Percentiles rank a stretch among this genome's conserved stretches.
These are phyloP conservation scores for Naumovozyma castellii DNA, from an alignment of 805 yeast genomes.

Conservation along the genomic window DNA sequence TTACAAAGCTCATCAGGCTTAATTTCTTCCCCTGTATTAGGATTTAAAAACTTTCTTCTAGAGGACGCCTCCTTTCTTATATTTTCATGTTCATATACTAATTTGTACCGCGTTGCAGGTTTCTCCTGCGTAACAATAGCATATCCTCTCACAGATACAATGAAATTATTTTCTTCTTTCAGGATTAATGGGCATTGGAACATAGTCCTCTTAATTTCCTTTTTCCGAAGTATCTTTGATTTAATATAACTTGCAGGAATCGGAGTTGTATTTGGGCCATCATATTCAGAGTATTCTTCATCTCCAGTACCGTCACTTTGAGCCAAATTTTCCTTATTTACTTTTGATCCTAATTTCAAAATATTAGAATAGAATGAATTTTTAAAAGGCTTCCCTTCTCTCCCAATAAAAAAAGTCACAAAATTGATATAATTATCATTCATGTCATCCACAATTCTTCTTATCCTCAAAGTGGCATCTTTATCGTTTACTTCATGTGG, in stretches of 20 bases:
- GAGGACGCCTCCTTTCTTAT: conserved; percentile 43
- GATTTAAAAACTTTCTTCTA: conserved; percentile 33
- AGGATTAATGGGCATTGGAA: conserved; percentile 55
- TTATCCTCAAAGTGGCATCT: conserved; percentile 38
- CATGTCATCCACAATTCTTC: conserved; percentile 51
- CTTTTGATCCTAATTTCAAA: conserved; percentile 28
- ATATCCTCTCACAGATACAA: conserved; percentile 65
- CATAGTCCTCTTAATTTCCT: conserved; percentile 52
- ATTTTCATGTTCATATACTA: conserved; percentile 47
- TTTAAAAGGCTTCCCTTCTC: conserved; percentile 33
- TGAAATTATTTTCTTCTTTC: conserved; percentile 36
- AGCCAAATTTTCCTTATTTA: not conserved
- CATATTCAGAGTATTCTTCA: conserved; percentile 16
- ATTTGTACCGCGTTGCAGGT: conserved; percentile 36
- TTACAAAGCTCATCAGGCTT: conserved; percentile 27
- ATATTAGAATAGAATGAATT: conserved; percentile 44
- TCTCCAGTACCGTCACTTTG: conserved; percentile 1
- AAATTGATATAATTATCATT: conserved; percentile 45
- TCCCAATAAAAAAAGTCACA: conserved; percentile 52
- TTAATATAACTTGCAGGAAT: conserved; percentile 37
- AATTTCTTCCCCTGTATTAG: conserved; percentile 38
- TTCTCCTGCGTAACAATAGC: conserved; percentile 49
- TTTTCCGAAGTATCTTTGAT: conserved; percentile 42
- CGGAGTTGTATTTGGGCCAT: conserved; percentile 36
- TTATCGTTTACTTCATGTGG: conserved; percentile 43